A percentile compares a stretch with the other conserved stretches of the same genome.
Evolutionary conservation across 129 eudicot species (phyloP).

Genomic region (Mikania micrantha): DNA sequence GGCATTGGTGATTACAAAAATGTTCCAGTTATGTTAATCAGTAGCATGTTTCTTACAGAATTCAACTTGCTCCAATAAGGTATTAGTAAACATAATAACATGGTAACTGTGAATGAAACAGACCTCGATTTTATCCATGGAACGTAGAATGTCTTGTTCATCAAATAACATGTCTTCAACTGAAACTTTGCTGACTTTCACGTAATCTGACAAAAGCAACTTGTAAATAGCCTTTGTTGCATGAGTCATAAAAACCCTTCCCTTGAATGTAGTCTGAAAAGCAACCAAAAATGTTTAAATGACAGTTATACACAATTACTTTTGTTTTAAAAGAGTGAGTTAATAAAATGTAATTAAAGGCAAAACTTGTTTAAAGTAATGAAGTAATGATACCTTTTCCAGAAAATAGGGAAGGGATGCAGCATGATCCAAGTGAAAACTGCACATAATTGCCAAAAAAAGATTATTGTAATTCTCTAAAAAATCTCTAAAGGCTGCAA

Average conservation of each 20-base stretch:
- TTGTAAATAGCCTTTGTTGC: slow-evolving; percentile 97
- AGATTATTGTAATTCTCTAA: not conserved
- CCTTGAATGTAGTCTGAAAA: slow-evolving; percentile 84
- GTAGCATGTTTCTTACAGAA: not conserved
- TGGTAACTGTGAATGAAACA: slow-evolving; percentile 9
- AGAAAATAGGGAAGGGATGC: slow-evolving; percentile 96
- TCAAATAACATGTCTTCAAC: slow-evolving; percentile 91
- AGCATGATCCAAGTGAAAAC: slow-evolving; percentile 99
- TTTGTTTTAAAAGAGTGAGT: not conserved
- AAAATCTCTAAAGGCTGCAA: not conserved
- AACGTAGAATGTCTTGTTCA: slow-evolving; percentile 89
- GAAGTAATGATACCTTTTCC: slow-evolving; percentile 68
- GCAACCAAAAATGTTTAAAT: not conserved
- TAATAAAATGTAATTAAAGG: not conserved
- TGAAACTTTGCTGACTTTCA: slow-evolving; percentile 97
- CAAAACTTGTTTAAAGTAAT: too few species aligned
- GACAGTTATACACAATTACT: not conserved
- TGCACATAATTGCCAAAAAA: slow-evolving; percentile 33
- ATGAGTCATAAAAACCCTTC: slow-evolving; percentile 97
- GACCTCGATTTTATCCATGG: slow-evolving; percentile 98
- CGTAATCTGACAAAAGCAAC: slow-evolving; percentile 87
- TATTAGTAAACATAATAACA: not conserved
- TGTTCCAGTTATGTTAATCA: not conserved
- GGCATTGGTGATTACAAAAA: not conserved
- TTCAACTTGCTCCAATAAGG: not conserved